phyloP scores from a whole-genome alignment of 352 stramenopile species.

The Pythium coloratum region DNA sequence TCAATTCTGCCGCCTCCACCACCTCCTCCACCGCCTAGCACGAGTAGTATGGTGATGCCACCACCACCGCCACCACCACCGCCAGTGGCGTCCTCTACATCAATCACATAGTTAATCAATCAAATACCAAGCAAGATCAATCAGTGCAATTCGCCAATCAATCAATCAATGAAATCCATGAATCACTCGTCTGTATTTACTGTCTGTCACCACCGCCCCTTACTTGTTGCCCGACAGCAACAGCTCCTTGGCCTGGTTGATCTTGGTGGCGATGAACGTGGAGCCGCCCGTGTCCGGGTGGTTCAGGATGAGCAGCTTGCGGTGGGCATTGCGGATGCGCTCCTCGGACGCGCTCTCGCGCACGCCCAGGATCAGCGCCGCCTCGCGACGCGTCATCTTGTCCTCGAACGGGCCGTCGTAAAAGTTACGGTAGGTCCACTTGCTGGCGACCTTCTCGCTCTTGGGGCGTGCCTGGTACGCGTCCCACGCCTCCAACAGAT shows the following conservation, averaged over 20 bases:
- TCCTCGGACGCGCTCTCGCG: slow-evolving; percentile 93
- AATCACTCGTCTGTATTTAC: slow-evolving; percentile 2
- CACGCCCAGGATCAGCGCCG: slow-evolving; percentile 98
- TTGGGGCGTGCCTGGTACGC: slow-evolving; percentile 76
- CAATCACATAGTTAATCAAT: slow-evolving; percentile 2
- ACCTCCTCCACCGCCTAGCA: not conserved
- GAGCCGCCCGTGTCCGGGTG: slow-evolving; percentile 99
- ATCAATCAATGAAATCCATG: not conserved
- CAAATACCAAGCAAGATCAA: not conserved
- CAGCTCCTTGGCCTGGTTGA: slow-evolving; percentile 99
- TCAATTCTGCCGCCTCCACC: not conserved
- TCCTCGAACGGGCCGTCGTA: slow-evolving; percentile 98
- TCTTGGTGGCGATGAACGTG: slow-evolving; percentile 98
- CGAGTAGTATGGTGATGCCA: not conserved
- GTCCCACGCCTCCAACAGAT: slow-evolving; percentile 64
- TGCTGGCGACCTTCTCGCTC: slow-evolving; percentile 48
- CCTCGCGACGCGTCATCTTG: slow-evolving; percentile 98
- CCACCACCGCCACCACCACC: not conserved
- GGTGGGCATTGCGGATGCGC: slow-evolving; percentile 98
- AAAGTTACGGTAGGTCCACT: slow-evolving; percentile 86
- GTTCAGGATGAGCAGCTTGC: slow-evolving; percentile 98
- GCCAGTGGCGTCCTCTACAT: not conserved
- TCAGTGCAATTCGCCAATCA: not conserved
- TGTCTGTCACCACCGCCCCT: not conserved
- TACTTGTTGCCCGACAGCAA: slow-evolving; percentile 66